Base-by-base conservation (phyloP, 176 grass and related monocot species). In the Triticum monococcum region DNA sequence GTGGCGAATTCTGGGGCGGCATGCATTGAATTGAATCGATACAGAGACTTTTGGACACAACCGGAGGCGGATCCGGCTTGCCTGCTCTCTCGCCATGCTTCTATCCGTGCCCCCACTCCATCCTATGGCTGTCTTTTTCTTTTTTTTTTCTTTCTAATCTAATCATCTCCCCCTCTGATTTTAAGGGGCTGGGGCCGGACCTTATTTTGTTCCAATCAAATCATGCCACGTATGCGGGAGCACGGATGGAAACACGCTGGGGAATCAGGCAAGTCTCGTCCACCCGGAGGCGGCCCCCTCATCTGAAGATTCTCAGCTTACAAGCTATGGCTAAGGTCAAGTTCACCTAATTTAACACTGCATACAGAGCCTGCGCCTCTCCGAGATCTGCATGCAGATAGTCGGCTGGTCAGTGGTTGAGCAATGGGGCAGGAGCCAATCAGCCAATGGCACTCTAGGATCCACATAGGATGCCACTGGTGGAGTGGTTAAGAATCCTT, bases 301-400 rank as follows among this genome's bases (percentile, higher is more conserved):
- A 43, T 70, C 12, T 63, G 24, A 0, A 71, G 52, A 78, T 72
- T 63, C 76, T 8, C 32, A 9, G 31, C 46, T 64, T 48, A 14
- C 45, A 48, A 66, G 73, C 82, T 43, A 75, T 48, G 4, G 57
- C 23, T 8, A 79, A 56, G 25, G 73, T 26, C 22, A 84, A 75
- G 4, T 5, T 35, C 68, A 91, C 80, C 75, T 79, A 75, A 90
- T 80, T 67, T 79, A 90, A 83, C 60, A 4, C 80, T 75, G 20
- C 59, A 48, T 36, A 83, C 72, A 40, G 64, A 71, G 62, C 1
- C 62, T 24, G 33, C 24, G 17, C 52, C 13, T 76, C 70, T 23
- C 78, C 54, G 74, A 61, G 62, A 81, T 86, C 28, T 50, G 28
- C 62, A 37, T 63, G 45, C 8, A 72, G 56, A 67, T 48, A 23